These are phyloP conservation scores for Harringtonia aguacate DNA, from an alignment of 2,329 filamentous ascomycete species.

Conservation along the genomic window DNA sequence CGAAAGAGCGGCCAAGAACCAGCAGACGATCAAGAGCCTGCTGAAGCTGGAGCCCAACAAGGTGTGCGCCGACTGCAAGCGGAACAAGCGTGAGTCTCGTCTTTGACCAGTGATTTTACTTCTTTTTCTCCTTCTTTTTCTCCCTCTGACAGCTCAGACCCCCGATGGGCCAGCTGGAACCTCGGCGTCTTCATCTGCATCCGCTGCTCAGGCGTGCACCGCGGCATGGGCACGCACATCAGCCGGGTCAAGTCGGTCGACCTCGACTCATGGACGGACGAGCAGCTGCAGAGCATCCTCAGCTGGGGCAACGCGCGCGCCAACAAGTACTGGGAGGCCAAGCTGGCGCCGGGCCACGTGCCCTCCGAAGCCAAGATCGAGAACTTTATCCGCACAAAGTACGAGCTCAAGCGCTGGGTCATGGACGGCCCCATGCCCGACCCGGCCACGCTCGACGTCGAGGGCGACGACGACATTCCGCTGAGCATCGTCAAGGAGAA, in stretches of 20 bases:
- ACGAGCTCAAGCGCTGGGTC: constrained; percentile 97
- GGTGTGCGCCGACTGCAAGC: constrained; percentile 95
- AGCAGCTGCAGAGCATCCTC: constrained; percentile 87
- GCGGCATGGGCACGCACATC: constrained; percentile 98
- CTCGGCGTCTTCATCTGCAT: constrained; percentile 96
- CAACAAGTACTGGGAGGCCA: constrained; percentile 98
- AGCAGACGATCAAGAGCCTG: constrained; percentile 85
- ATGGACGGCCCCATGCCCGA: constrained; percentile 96
- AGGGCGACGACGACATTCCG: constrained; percentile 74
- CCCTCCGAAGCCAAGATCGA: constrained; percentile 97
- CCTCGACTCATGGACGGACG: constrained; percentile 96
- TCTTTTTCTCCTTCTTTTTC: not conserved
- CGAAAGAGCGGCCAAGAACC: constrained; percentile 86
- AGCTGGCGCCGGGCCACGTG: constrained; percentile 80
- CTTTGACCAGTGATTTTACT: not conserved
- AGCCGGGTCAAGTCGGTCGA: constrained; percentile 97
- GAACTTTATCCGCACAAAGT: constrained; percentile 99
- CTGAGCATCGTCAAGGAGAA: constrained; percentile 55
- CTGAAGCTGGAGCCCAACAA: constrained; percentile 95
- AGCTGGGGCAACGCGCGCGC: constrained; percentile 94
- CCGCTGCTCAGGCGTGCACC: constrained; percentile 94
- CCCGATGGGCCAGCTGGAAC: constrained; percentile 99
- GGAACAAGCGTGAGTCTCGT: constrained; percentile 77
- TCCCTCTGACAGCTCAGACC: constrained; percentile 45
- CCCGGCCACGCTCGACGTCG: constrained; percentile 72